Evolutionary conservation across 441 rosid species (phyloP).

Genomic region (Daphne laureola): DNA sequence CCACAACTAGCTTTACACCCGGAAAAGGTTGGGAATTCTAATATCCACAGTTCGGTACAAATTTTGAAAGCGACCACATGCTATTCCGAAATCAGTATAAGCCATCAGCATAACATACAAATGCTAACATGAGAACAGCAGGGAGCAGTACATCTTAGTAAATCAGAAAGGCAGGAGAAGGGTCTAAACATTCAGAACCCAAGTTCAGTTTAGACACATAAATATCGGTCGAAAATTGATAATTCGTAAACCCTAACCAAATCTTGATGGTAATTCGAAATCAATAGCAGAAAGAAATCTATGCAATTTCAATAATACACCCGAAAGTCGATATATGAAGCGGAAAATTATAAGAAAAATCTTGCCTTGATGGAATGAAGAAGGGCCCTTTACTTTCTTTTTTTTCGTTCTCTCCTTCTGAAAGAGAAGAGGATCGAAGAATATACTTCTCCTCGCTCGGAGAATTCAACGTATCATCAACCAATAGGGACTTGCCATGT

Average conservation of each 20-base stretch:
- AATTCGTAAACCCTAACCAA: conserved; percentile 1
- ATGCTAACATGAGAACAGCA: too few relatives aligned
- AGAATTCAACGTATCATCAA: background rate
- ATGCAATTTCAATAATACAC: background rate
- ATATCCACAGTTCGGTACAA: too few relatives aligned
- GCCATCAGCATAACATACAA: too few relatives aligned
- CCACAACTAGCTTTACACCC: too few relatives aligned
- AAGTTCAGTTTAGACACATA: background rate
- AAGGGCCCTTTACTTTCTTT: background rate
- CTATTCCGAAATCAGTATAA: too few relatives aligned
- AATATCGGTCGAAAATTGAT: background rate
- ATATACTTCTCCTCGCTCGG: background rate
- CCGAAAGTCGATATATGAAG: background rate
- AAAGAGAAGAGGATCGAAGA: background rate
- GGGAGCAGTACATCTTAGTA: too few relatives aligned
- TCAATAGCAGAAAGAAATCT: background rate
- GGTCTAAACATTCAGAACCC: background rate
- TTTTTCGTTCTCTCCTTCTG: too few relatives aligned
- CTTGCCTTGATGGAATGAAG: conserved; percentile 6
- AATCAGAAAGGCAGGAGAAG: too few relatives aligned
- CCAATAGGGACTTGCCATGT: conserved; percentile 5
- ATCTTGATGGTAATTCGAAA: background rate
- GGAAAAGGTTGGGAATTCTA: too few relatives aligned
- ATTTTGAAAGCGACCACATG: too few relatives aligned
- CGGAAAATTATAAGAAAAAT: background rate